Evolutionary conservation across 202 grass and related monocot species (phyloP).

Genomic region (Carex sylvatica): DNA sequence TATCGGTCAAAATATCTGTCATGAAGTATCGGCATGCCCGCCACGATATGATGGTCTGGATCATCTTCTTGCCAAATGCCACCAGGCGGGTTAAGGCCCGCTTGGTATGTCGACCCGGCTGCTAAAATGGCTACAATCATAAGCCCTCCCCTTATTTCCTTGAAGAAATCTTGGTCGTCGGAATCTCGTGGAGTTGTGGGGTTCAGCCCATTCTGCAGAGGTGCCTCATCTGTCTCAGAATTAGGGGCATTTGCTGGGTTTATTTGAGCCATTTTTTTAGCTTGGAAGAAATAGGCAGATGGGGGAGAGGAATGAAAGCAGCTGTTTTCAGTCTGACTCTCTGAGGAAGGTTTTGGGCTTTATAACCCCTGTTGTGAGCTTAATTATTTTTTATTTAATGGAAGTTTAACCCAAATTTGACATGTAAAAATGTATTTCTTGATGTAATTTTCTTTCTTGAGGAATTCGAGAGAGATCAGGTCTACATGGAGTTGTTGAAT

Average conservation of each 20-base stretch:
- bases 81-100: constrained; percentile 47
- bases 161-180: constrained; percentile 32
- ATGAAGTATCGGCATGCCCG: constrained; percentile 44
- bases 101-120: constrained; percentile 45
- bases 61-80: constrained; percentile 43
- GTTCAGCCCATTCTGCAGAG: background rate
- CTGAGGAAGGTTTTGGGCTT: background rate
- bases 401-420: too few species aligned
- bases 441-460: too few species aligned
- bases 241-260: background rate
- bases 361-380: background rate
- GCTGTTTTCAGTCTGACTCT: background rate
- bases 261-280: background rate
- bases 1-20: constrained; percentile 37
- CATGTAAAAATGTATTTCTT: too few species aligned
- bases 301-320: background rate
- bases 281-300: background rate
- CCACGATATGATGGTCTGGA: constrained; percentile 12
- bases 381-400: background rate
- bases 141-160: constrained; percentile 42
- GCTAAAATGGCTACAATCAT: constrained; percentile 45
- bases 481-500: too few species aligned
- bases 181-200: background rate
- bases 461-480: too few species aligned
- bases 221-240: background rate